phyloP scores from a whole-genome alignment of 2,329 filamentous ascomycete genomes.

The Orbilia oligospora region DNA sequence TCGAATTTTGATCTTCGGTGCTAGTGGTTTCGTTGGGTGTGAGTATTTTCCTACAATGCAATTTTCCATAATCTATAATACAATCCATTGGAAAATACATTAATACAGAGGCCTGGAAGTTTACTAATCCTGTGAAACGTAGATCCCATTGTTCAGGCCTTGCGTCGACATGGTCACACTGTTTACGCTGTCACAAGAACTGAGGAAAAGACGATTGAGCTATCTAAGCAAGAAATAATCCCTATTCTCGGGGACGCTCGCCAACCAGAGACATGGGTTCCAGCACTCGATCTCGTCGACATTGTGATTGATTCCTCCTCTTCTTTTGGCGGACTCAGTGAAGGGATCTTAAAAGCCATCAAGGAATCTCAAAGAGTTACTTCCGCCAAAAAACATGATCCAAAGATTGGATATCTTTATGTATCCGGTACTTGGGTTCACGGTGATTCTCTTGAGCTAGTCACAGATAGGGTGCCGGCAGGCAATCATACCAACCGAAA shows the following conservation, averaged over 20 bases:
- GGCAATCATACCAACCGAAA: conserved; percentile 61
- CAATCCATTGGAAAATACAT: too few species aligned
- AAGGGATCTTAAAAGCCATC: conserved; percentile 61
- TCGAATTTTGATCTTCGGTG: conserved; percentile 65
- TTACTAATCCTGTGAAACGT: background rate
- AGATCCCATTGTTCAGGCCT: conserved; percentile 53
- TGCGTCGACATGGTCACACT: conserved; percentile 65
- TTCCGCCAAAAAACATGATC: conserved; percentile 58
- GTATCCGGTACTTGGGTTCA: conserved; percentile 67
- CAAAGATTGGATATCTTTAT: conserved; percentile 67
- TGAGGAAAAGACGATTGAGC: conserved; percentile 64
- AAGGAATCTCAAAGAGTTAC: conserved; percentile 61
- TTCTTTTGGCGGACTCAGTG: conserved; percentile 62
- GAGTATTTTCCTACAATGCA: too few species aligned
- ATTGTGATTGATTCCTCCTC: conserved; percentile 66
- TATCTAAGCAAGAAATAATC: conserved; percentile 65
- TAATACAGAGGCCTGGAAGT: too few species aligned
- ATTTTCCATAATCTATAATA: too few species aligned
- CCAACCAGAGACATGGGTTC: conserved; percentile 62
- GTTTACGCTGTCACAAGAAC: conserved; percentile 67
- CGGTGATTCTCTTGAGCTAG: conserved; percentile 64
- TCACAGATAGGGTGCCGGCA: conserved; percentile 65
- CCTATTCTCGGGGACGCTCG: conserved; percentile 65
- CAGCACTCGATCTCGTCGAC: conserved; percentile 65
- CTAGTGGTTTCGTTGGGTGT: conserved; percentile 66